Evolutionary conservation across 2,329 filamentous ascomycete species (phyloP).

Genomic region (Cercospora sojina): DNA sequence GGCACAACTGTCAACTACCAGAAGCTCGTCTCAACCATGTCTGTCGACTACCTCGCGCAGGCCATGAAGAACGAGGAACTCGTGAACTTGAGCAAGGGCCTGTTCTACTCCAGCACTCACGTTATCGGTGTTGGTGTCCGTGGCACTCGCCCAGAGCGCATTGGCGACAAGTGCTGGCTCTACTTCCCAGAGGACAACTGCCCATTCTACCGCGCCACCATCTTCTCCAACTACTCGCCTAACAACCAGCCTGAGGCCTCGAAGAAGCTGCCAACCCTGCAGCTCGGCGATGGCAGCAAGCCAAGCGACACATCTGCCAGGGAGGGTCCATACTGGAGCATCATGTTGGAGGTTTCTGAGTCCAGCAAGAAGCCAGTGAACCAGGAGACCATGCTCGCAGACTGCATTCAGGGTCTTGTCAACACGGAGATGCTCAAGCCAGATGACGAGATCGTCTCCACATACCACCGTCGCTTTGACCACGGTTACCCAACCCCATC

Average conservation of each 20-base stretch:
- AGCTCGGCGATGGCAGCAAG: slow-evolving; percentile 82
- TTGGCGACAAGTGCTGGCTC: slow-evolving; percentile 99
- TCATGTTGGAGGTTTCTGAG: slow-evolving; percentile 98
- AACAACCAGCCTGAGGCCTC: slow-evolving; percentile 89
- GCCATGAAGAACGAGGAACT: slow-evolving; percentile 86
- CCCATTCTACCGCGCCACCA: slow-evolving; percentile 98
- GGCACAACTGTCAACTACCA: slow-evolving; percentile 88
- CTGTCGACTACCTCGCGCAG: slow-evolving; percentile 83
- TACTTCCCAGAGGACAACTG: slow-evolving; percentile 99
- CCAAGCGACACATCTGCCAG: slow-evolving; percentile 69
- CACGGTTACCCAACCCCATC: slow-evolving; percentile 96
- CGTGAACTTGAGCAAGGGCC: slow-evolving; percentile 76
- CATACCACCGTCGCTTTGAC: slow-evolving; percentile 96
- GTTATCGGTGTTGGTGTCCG: slow-evolving; percentile 95
- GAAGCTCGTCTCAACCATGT: slow-evolving; percentile 95
- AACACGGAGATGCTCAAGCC: slow-evolving; percentile 96
- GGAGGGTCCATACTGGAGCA: slow-evolving; percentile 97
- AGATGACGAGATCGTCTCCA: slow-evolving; percentile 91
- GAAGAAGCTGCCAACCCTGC: slow-evolving; percentile 81
- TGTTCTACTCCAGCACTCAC: slow-evolving; percentile 96
- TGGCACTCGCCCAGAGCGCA: slow-evolving; percentile 86
- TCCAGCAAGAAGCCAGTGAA: slow-evolving; percentile 94
- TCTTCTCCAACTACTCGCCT: slow-evolving; percentile 99
- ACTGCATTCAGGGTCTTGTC: slow-evolving; percentile 93
- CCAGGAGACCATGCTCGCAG: slow-evolving; percentile 76